Evolutionary conservation across 495 filamentous ascomycete genomes (phyloP), one percentile per base, ranked within the genome.

Genomic region (Lichenothelia convexa): DNA sequence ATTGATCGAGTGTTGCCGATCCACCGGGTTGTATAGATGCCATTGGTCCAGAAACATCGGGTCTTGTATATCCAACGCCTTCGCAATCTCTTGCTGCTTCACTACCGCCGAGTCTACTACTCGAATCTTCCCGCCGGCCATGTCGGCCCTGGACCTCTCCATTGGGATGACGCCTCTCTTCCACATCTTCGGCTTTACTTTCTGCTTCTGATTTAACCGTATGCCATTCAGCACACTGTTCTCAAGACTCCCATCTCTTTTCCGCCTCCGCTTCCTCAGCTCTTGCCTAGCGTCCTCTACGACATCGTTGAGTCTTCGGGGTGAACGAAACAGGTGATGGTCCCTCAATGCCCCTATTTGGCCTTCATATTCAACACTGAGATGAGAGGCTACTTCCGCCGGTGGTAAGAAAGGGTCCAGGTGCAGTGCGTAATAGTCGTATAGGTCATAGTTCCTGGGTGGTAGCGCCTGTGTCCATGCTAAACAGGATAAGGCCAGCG

Each of bases 1-100:
- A 50, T 97, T 97, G 30, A 97, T 65, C 55, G 95, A 87, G 56
- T 95, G 80, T 9, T 86, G 87, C 11, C 71, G 48, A 49, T 92
- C 73, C 6, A 77, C 48, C 1, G 76, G 65, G 52, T 97, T 97
- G 59, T 75, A 78, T 9, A 97, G 62, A 69, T 97, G 89, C 89
- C 89, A 97, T 54, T 97, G 89, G 30, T 89, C 78, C 12, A 65
- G 57, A 57, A 94, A 97, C 20, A 92, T 89, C 15, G 89, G 89
- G 49, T 97, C 89, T 15, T 58, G 58, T 45, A 97, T 95, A 2
- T 60, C 64, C 16, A 97, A 63, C 0, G 63, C 57, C 13, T 62
- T 48, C 18, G 73, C 70, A 20, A 92, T 62, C 4, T 76, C 59
- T 18, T 62, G 58, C 46, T 78, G 78, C 35, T 59, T 54, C 26